Conservation (phyloP, 2,329 filamentous ascomycete species). For the Aspergillus awamori region DNA sequence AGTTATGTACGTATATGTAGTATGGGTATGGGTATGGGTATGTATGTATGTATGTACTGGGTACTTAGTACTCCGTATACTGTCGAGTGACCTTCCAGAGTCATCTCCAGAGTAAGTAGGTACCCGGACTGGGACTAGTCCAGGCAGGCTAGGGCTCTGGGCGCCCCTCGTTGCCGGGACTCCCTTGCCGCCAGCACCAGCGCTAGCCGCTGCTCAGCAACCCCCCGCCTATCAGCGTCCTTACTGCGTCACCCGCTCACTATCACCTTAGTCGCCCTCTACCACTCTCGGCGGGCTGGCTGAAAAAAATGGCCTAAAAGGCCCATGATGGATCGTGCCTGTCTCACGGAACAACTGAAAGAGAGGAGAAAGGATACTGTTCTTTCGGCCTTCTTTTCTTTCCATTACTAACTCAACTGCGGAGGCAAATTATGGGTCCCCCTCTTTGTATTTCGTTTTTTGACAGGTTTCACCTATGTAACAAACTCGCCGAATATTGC, state of each 20-base stretch:
- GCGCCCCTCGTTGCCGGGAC: conserved; percentile 38
- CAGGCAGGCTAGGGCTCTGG: conserved; percentile 12
- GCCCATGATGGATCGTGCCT: conserved; percentile 24
- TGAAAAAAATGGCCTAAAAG: conserved; percentile 14
- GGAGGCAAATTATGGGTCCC: background rate
- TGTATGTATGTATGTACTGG: conserved; percentile 2
- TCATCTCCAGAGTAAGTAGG: conserved; percentile 6
- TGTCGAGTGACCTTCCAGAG: conserved; percentile 1
- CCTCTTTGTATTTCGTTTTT: conserved; percentile 12
- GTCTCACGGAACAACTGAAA: conserved; percentile 21
- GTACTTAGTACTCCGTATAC: background rate
- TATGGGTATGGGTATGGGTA: background rate
- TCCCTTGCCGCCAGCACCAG: conserved; percentile 41
- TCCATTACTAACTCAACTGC: conserved; percentile 10
- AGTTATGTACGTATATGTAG: background rate
- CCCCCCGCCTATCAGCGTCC: conserved; percentile 37
- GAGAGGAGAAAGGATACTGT: background rate
- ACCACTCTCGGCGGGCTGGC: conserved; percentile 23
- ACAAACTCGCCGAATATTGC: conserved; percentile 9
- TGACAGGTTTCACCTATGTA: conserved; percentile 23
- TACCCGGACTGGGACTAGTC: conserved; percentile 16
- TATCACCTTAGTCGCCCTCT: conserved; percentile 7
- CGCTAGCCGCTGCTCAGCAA: conserved; percentile 38
- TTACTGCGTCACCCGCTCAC: conserved; percentile 16
- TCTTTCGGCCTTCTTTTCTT: conserved; percentile 11